Percentiles rank a stretch among this genome's conserved stretches.
phyloP scores from a whole-genome alignment of 225 moss, liverwort and hornwort genomes.

The Rhytidiadelphus loreus region DNA sequence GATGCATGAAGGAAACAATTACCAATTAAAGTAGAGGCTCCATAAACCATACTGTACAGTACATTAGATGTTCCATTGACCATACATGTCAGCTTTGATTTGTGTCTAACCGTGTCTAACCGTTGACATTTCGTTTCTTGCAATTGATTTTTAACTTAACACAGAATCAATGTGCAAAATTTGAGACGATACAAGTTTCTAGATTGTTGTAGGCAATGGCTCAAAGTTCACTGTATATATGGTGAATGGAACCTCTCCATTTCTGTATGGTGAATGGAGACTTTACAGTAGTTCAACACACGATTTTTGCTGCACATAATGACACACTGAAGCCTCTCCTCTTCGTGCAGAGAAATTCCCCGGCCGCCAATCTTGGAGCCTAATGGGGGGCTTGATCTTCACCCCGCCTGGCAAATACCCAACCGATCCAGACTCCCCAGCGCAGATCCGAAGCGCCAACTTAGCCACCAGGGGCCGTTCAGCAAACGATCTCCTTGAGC shows the following conservation, averaged over 20 bases:
- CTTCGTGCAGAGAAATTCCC: conserved; percentile 15
- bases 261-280: not conserved
- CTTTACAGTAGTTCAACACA: not conserved
- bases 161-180: not conserved
- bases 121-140: not conserved
- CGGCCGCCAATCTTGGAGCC: conserved; percentile 28
- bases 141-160: not conserved
- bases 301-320: no score
- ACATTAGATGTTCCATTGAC: not conserved
- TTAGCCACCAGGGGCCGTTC: not conserved
- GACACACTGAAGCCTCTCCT: not conserved
- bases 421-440: not conserved
- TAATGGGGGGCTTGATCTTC: conserved; percentile 51
- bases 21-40: not conserved
- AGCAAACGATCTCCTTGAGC: conserved; percentile 9
- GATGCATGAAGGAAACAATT: not conserved
- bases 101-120: not conserved
- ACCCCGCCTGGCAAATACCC: not conserved
- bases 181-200: not conserved
- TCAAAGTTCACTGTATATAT: not conserved
- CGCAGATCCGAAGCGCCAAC: not conserved
- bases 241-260: not conserved
- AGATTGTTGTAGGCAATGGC: not conserved
- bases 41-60: not conserved
- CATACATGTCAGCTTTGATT: not conserved